Base-by-base conservation (phyloP, 2,329 filamentous ascomycete genomes). In the Pyrenophora tritici-repentis region DNA sequence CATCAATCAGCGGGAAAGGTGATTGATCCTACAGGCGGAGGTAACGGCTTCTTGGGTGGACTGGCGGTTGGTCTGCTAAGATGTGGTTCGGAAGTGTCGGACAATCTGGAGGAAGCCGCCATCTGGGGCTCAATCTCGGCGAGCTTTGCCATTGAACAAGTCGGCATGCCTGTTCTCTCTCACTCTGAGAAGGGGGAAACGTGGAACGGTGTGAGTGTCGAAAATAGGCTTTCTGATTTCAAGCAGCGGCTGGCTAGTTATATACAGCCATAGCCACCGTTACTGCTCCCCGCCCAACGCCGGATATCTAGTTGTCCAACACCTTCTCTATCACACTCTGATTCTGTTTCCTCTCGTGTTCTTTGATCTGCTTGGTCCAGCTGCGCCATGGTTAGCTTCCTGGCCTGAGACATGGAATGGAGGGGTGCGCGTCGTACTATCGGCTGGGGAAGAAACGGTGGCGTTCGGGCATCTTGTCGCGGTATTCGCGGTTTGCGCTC, bases 131-230 rank as follows among this genome's bases (percentile, higher is more conserved):
- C 84, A 38, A 82, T 97, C 5, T 88, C 91, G 2, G 93, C 94
- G 6, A 92, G 91, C 66, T 94, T 96, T 73, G 90, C 90, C 13
- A 96, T 99, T 64, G 92, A 99, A 75, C 94, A 99, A 73, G 86
- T 96, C 44, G 93, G 94, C 0, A 84, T 95, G 71, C 93, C 93
- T 0, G 71, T 71, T 1, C 66, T 91, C 42, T 65, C 63, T 44
- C 59, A 63, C 5, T 54, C 40, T 39, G 14, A 47, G 26, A 50
- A 69, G 8, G 67, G 66, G 38, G 79, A 81, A 63, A 68, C 56
- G 24, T 82, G 80, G 80, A 82, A 82, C 56, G 75, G 73, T 12
- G 70, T 71, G n/a, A 55, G 58, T 42, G 77, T 78, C 39, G 55
- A 67, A 41, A 71, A 78, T 26, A 73, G 79, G 49, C 53, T 81